Base-by-base conservation (phyloP, 2,329 filamentous ascomycete species). In the Paraphoma sp. region DNA sequence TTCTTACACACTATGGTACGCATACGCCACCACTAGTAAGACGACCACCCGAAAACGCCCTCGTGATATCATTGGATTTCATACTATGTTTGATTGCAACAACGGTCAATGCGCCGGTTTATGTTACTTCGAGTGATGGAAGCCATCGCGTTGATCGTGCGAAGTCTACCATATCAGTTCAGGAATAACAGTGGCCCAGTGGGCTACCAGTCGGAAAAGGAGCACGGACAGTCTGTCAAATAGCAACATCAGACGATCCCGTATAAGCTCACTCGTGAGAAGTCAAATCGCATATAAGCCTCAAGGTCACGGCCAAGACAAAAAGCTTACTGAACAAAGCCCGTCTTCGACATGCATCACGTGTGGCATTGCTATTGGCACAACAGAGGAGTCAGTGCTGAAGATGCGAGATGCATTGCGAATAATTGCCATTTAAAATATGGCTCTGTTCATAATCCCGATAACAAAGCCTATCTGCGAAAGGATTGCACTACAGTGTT, bases 271-370 rank as follows among this genome's bases (percentile, higher is more conserved):
- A 38, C 10, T 38, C n/a, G 10, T 38, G 33, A n/a, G 33, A 23
- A 23, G 3, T 23, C 6, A n/a, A n/a, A 3, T 11, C 7, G 45
- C 10, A 30, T 17, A n/a, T 57, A 48, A 57, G 54, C 44, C 42
- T 12, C 12, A 43, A 44, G 33, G 41, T 44, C 48, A 54, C 23
- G 23, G 48, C 57, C 51, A 57, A 60, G 48, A 54, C 48, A 54
- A 31, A 54, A 43, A 42, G 54, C 54, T 49, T 57, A 50, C 45
- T 58, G 53, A 57, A 53, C 17, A 49, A 14, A 18, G 51, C 31
- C 43, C 16, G 47, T 33, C 14, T 42, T 28, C 6, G 30, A 41
- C 33, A 3, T 38, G n/a, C 23, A 40, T 31, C 23, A 14, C 3
- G 23, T 17, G 6, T 38, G 16, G 17, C 23, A 14, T 30, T 7